Evolutionary conservation across 768 basidiomycete genomes (phyloP).

Genomic region (Leccinum disarticulatum): DNA sequence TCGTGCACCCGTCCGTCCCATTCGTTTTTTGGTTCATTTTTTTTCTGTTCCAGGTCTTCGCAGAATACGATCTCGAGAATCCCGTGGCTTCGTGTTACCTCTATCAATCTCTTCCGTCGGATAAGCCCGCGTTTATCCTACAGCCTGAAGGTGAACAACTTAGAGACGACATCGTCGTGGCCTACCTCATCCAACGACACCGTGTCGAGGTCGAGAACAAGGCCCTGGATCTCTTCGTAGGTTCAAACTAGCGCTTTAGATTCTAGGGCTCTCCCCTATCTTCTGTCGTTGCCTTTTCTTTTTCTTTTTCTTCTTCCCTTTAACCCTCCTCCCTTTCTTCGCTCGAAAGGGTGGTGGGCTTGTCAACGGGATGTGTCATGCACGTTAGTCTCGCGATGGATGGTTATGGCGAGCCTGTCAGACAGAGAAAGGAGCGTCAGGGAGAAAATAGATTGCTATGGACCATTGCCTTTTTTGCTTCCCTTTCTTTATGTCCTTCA

Average conservation of each 20-base stretch:
- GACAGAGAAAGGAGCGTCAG: not conserved
- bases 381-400: not conserved
- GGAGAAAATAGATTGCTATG: not conserved
- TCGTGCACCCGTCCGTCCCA: not conserved
- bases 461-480: not conserved
- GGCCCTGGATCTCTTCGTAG: constrained; percentile 28
- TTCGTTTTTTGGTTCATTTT: not conserved
- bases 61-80: constrained; percentile 24
- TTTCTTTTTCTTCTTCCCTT: not conserved
- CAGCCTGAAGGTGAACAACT: constrained; percentile 26
- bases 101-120: constrained; percentile 1
- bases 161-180: constrained; percentile 31
- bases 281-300: not conserved
- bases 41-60: constrained; percentile 17
- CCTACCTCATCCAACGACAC: constrained; percentile 29
- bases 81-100: constrained; percentile 26
- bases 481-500: not conserved
- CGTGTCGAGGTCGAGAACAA: constrained; percentile 24
- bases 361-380: not conserved
- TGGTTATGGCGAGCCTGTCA: not conserved
- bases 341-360: not conserved
- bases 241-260: constrained; percentile 11
- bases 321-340: not conserved
- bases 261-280: not conserved
- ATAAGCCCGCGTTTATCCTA: constrained; percentile 24